Conservation (phyloP, 2,329 filamentous ascomycete genomes). For the Colletotrichum sp. region DNA sequence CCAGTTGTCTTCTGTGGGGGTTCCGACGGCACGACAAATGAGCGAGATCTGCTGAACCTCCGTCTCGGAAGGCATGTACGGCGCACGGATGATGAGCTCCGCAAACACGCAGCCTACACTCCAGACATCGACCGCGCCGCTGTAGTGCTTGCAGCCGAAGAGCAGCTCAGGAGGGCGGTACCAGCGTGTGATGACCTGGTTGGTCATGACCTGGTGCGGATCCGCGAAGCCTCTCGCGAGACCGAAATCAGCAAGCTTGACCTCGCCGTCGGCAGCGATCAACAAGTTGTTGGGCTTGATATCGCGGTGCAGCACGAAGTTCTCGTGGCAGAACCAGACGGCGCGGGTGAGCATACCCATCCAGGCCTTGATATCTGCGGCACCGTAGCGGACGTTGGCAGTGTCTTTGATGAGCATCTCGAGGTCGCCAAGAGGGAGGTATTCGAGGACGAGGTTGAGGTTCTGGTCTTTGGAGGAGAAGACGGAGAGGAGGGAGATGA, state of each 20-base stretch:
- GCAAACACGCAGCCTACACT: constrained; percentile 92
- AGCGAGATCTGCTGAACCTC: constrained; percentile 87
- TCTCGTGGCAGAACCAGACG: constrained; percentile 96
- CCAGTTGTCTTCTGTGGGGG: constrained; percentile 94
- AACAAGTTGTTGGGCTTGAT: constrained; percentile 99
- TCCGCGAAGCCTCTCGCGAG: constrained; percentile 89
- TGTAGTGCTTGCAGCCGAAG: constrained; percentile 88
- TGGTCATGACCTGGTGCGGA: constrained; percentile 87
- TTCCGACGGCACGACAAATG: constrained; percentile 86
- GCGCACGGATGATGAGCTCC: constrained; percentile 82
- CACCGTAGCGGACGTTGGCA: constrained; percentile 78
- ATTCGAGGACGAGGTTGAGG: constrained; percentile 94
- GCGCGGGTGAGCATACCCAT: constrained; percentile 96
- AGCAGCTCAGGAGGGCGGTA: constrained; percentile 94
- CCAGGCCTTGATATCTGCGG: constrained; percentile 95
- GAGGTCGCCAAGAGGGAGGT: constrained; percentile 89
- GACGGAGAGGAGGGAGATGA: constrained; percentile 89
- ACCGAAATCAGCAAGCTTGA: constrained; percentile 98
- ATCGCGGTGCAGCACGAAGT: constrained; percentile 92
- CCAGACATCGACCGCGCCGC: constrained; percentile 92
- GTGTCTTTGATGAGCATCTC: constrained; percentile 93
- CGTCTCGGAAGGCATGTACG: constrained; percentile 82
- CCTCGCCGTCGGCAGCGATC: constrained; percentile 88
- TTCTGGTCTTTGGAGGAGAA: constrained; percentile 98
- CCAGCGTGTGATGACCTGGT: constrained; percentile 95